Evolutionary conservation across 805 yeast species (phyloP).

Genomic region (Cyberlindnera euphorbiae): DNA sequence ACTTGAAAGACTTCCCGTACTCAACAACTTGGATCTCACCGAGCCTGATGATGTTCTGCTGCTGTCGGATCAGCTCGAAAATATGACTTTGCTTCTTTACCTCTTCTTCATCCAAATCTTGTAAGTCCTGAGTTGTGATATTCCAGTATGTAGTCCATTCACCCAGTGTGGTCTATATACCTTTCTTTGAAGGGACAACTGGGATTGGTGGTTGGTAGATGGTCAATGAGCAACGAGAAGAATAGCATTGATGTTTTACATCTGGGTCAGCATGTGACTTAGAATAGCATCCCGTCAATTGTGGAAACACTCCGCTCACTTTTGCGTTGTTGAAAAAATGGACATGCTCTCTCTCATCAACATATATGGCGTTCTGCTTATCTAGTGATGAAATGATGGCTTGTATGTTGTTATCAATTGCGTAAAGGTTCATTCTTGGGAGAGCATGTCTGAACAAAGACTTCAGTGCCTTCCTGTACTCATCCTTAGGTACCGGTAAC

Average conservation of each 20-base stretch:
- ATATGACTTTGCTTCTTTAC: constrained; percentile 69
- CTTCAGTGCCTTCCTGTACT: constrained; percentile 49
- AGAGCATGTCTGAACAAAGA: constrained; percentile 46
- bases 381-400: constrained; percentile 41
- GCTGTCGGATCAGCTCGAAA: constrained; percentile 69
- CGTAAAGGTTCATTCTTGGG: constrained; percentile 44
- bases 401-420: constrained; percentile 47
- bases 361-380: constrained; percentile 37
- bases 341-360: constrained; percentile 29
- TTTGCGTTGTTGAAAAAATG: constrained; percentile 27
- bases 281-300: constrained; percentile 44
- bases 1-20: constrained; percentile 41
- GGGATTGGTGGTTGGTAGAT: constrained; percentile 22
- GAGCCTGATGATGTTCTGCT: constrained; percentile 63
- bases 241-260: constrained; percentile 26
- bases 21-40: constrained; percentile 60
- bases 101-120: constrained; percentile 44
- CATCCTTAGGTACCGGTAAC: constrained; percentile 42
- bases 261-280: constrained; percentile 21
- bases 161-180: constrained; percentile 27
- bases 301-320: constrained; percentile 40
- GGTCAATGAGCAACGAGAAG: constrained; percentile 32
- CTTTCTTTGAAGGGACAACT: constrained; percentile 14
- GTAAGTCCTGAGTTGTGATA: constrained; percentile 47
- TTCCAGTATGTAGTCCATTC: constrained; percentile 71